Conservation (phyloP, 2,329 filamentous ascomycete genomes). For the Penicillium sclerotigenum region DNA sequence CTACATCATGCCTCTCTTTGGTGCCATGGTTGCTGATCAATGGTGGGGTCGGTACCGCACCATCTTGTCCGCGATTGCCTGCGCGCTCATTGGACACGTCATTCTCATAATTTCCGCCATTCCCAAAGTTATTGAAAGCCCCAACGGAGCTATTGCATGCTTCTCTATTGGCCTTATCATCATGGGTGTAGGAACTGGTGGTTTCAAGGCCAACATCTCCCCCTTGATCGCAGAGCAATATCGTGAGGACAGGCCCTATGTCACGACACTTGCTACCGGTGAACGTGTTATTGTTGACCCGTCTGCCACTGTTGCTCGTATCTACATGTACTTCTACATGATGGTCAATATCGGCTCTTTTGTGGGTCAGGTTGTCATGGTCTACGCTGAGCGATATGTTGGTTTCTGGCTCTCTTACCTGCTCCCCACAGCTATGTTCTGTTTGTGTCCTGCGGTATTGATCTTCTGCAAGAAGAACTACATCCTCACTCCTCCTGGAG, state of each 20-base stretch:
- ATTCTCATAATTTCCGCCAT: slow-evolving; percentile 65
- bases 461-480: slow-evolving; percentile 61
- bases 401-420: slow-evolving; percentile 72
- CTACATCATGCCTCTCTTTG: slow-evolving; percentile 58
- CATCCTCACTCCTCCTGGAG: slow-evolving; percentile 62
- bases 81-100: slow-evolving; percentile 64
- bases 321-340: slow-evolving; percentile 70
- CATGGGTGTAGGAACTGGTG: slow-evolving; percentile 72
- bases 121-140: slow-evolving; percentile 59
- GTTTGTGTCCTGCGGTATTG: slow-evolving; percentile 60
- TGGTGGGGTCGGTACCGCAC: slow-evolving; percentile 68
- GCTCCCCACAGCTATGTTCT: slow-evolving; percentile 65
- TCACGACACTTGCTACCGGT: slow-evolving; percentile 56
- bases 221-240: slow-evolving; percentile 71
- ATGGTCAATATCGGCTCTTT: slow-evolving; percentile 67
- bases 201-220: slow-evolving; percentile 78
- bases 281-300: slow-evolving; percentile 70
- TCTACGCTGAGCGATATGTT: slow-evolving; percentile 71
- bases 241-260: slow-evolving; percentile 55
- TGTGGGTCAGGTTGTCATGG: slow-evolving; percentile 62
- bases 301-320: slow-evolving; percentile 63
- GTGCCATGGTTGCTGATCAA: slow-evolving; percentile 63
- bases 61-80: slow-evolving; percentile 62
- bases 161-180: slow-evolving; percentile 64
- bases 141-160: slow-evolving; percentile 58